Percentiles rank a stretch among this genome's conserved stretches.
phyloP scores from a whole-genome alignment of 345 rosid species.

The Camelina hispida region DNA sequence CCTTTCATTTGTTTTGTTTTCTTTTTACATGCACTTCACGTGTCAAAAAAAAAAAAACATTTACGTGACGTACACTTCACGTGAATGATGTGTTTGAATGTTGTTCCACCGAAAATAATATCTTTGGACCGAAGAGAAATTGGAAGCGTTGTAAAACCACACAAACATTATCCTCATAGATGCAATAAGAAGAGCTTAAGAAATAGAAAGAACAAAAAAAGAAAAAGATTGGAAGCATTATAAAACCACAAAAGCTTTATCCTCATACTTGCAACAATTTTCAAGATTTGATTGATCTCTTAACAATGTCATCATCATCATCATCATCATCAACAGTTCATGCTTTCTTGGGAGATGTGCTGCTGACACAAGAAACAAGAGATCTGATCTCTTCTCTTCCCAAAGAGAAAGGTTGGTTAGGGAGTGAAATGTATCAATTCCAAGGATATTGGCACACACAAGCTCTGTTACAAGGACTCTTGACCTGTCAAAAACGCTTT shows the following conservation, averaged over 20 bases:
- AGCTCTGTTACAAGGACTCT: conserved; percentile 30
- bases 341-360: conserved; percentile 23
- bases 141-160: too few relatives aligned
- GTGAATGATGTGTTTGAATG: too few relatives aligned
- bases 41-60: too few relatives aligned
- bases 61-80: too few relatives aligned
- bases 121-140: too few relatives aligned
- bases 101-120: too few relatives aligned
- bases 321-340: conserved; percentile 21
- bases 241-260: not conserved
- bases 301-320: conserved; percentile 34
- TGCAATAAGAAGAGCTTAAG: too few relatives aligned
- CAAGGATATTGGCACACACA: conserved; percentile 55
- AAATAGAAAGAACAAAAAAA: too few relatives aligned
- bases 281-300: not conserved
- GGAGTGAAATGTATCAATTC: conserved; percentile 43
- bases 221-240: not conserved
- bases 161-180: too few relatives aligned
- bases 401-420: conserved; percentile 52
- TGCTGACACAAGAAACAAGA: conserved; percentile 44
- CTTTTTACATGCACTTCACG: too few relatives aligned
- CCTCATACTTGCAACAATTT: not conserved
- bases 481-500: conserved; percentile 51
- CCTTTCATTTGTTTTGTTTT: too few relatives aligned
- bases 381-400: conserved; percentile 53